These are phyloP conservation scores for Halenospora varia DNA, from an alignment of 495 filamentous ascomycete species.

Conservation along the genomic window DNA sequence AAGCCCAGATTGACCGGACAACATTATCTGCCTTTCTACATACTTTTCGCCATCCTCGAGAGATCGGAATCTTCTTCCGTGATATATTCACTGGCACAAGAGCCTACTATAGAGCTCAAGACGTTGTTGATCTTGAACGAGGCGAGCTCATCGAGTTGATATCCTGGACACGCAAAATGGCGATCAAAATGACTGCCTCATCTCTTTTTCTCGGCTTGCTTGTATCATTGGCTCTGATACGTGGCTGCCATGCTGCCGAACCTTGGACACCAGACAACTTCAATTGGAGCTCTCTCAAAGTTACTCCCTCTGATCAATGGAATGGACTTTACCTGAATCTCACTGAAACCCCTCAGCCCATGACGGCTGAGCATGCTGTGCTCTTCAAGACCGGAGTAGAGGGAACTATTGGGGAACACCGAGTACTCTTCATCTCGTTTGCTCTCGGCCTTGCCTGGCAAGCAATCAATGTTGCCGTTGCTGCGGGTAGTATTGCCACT, in stretches of 20 bases:
- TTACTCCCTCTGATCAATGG: neutral
- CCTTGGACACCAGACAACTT: neutral
- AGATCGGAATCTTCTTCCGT: neutral
- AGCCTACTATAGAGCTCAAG: neutral
- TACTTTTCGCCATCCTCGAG: neutral
- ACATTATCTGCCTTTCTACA: neutral
- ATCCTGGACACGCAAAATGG: neutral
- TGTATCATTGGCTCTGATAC: neutral
- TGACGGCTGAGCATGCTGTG: neutral
- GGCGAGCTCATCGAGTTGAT: neutral
- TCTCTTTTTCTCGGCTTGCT: constrained; percentile 1
- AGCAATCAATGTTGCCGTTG: neutral
- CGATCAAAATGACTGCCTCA: neutral
- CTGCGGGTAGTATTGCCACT: neutral
- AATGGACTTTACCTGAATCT: neutral
- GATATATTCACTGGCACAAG: neutral
- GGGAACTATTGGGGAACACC: neutral
- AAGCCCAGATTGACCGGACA: neutral
- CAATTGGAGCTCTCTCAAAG: neutral
- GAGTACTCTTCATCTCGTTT: neutral
- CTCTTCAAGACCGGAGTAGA: neutral
- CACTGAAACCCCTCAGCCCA: neutral
- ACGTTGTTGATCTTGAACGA: neutral
- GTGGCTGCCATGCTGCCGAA: neutral
- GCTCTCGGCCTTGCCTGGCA: neutral